Evolutionary conservation across 2,329 filamentous ascomycete genomes (phyloP).

Genomic region (Paecilomyces sp.): DNA sequence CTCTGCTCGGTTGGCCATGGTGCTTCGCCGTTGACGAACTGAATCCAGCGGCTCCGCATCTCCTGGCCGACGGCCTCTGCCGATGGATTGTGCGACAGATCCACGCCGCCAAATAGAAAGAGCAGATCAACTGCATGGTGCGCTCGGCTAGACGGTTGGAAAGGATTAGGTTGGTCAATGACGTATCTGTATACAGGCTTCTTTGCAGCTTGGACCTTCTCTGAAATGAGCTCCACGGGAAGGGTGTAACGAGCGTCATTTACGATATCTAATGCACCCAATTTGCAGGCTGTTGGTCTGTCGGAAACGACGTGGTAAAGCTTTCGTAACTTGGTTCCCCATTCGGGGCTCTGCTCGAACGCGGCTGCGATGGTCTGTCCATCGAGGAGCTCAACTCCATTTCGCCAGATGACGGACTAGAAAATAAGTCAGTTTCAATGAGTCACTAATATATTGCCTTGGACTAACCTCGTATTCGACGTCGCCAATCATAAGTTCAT

Average conservation of each 20-base stretch:
- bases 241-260: constrained; percentile 24
- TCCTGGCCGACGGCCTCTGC: constrained; percentile 26
- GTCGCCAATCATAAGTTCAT: constrained; percentile 37
- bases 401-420: constrained; percentile 40
- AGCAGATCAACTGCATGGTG: constrained; percentile 44
- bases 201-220: constrained; percentile 17
- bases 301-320: constrained; percentile 35
- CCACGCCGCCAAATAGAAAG: constrained; percentile 37
- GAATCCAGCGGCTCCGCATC: constrained; percentile 36
- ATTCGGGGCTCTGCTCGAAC: constrained; percentile 25
- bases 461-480: constrained; percentile 34
- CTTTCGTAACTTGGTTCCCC: constrained; percentile 25
- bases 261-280: constrained; percentile 33
- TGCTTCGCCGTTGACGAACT: constrained; percentile 27
- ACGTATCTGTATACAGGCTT: constrained; percentile 33
- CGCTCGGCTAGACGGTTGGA: constrained; percentile 39
- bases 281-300: constrained; percentile 33
- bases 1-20: constrained; percentile 28
- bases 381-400: constrained; percentile 32
- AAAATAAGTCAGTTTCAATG: not conserved
- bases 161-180: constrained; percentile 42
- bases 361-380: constrained; percentile 25
- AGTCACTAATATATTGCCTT: not conserved
- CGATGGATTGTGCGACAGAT: constrained; percentile 26
- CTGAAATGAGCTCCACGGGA: constrained; percentile 21